Conservation (phyloP, 73 alveolate species). For the Diophrys sp. region DNA sequence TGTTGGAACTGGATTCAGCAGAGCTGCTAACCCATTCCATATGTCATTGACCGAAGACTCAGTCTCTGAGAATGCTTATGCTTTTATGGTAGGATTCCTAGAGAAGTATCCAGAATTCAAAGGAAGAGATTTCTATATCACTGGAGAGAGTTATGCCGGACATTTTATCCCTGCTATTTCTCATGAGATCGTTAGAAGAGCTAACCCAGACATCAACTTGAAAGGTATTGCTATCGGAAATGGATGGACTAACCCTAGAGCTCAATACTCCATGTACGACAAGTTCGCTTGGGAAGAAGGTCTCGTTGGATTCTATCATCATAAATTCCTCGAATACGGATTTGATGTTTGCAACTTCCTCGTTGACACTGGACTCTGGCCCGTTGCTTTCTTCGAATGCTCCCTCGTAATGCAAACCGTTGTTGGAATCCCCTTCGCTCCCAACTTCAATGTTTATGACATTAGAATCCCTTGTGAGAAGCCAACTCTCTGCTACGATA, state of each 20-base stretch:
- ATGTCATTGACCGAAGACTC: slow-evolving; percentile 22
- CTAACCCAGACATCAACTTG: slow-evolving; percentile 38
- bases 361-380: slow-evolving; percentile 24
- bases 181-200: slow-evolving; percentile 33
- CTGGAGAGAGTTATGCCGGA: slow-evolving; percentile 98
- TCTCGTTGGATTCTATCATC: slow-evolving; percentile 38
- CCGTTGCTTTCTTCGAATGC: slow-evolving; percentile 26
- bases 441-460: slow-evolving; percentile 67
- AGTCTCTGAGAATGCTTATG: slow-evolving; percentile 13
- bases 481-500: slow-evolving; percentile 69
- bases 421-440: slow-evolving; percentile 44
- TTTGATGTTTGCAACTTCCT: slow-evolving; percentile 26
- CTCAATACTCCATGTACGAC: slow-evolving; percentile 44
- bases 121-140: slow-evolving; percentile 83
- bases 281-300: slow-evolving; percentile 44
- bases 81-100: slow-evolving; percentile 46
- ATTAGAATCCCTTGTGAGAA: slow-evolving; percentile 59
- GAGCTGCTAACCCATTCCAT: slow-evolving; percentile 10
- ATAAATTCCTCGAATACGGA: slow-evolving; percentile 2
- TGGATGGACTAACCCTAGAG: slow-evolving; percentile 59
- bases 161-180: slow-evolving; percentile 85
- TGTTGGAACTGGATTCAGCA: slow-evolving; percentile 73
- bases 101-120: slow-evolving; percentile 61
- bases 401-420: slow-evolving; percentile 8
- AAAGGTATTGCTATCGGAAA: slow-evolving; percentile 69